Conservation (phyloP, 176 grass and related monocot genomes). For the Oryza rufipogon region DNA sequence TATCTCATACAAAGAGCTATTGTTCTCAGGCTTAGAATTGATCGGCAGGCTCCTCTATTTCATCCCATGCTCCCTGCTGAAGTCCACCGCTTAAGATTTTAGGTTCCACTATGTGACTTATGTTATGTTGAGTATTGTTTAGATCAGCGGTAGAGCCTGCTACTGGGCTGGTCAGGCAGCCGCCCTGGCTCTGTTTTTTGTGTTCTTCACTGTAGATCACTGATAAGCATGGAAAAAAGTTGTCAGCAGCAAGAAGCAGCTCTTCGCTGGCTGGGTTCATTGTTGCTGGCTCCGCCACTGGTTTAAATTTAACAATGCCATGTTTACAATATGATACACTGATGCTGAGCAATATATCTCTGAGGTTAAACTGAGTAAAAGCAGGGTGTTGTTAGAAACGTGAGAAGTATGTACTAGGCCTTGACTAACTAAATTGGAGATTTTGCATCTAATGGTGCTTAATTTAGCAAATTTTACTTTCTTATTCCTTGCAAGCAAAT, state of each 20-base stretch:
- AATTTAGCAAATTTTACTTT: not conserved
- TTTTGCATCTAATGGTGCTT: not conserved
- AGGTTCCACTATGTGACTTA: slow-evolving; percentile 5
- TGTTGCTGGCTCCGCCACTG: too few species aligned
- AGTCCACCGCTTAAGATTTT: slow-evolving; percentile 1
- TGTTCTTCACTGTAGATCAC: too few species aligned
- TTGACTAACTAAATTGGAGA: not conserved
- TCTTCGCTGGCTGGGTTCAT: too few species aligned
- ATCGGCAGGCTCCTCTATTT: not conserved
- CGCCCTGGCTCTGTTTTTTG: too few species aligned
- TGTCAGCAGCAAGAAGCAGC: too few species aligned
- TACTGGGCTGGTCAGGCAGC: too few species aligned
- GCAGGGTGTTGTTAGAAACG: not conserved
- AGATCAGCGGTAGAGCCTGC: too few species aligned
- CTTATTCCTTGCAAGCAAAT: not conserved
- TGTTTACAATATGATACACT: not conserved
- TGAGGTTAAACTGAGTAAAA: not conserved
- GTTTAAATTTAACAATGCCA: not conserved
- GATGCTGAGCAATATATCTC: slow-evolving; percentile 8
- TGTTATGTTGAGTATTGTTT: not conserved
- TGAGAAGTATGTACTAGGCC: not conserved
- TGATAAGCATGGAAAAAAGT: too few species aligned
- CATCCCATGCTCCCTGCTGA: not conserved
- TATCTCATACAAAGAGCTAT: not conserved
- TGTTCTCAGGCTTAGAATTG: not conserved